phyloP scores from a whole-genome alignment of 176 grass and related monocot species.

The Cenchrus fungigraminus region DNA sequence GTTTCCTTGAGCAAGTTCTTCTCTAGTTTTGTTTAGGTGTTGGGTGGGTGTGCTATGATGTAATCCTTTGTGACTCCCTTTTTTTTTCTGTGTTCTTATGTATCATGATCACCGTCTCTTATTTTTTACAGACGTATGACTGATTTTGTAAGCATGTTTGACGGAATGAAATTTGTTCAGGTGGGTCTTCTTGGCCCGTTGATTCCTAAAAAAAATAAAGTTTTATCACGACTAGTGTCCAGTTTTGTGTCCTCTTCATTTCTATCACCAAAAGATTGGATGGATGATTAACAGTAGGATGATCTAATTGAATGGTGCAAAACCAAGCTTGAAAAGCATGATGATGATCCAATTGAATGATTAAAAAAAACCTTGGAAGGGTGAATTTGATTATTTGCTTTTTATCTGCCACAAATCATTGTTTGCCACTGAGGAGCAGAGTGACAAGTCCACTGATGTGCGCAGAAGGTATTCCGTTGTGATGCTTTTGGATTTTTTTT shows the following conservation, averaged over 20 bases:
- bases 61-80: no score
- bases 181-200: no score
- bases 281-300: neutral
- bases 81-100: no score
- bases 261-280: neutral
- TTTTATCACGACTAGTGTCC: neutral
- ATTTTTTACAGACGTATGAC: no score
- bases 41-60: no score
- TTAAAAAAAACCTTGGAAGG: neutral
- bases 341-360: neutral
- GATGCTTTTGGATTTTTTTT: neutral
- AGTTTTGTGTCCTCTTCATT: neutral
- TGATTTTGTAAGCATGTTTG: no score
- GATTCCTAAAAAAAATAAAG: no score
- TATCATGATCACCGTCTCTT: no score
- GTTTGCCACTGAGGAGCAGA: neutral
- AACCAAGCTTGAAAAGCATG: neutral
- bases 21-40: no score
- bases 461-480: neutral
- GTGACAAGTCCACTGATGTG: neutral
- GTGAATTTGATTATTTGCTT: neutral
- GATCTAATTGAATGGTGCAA: neutral
- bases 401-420: neutral
- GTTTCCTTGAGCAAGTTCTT: no score
- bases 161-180: no score